Percentiles rank a stretch among this genome's conserved stretches.
Conservation (phyloP, 495 filamentous ascomycete species). For the Cairneyella variabilis region DNA sequence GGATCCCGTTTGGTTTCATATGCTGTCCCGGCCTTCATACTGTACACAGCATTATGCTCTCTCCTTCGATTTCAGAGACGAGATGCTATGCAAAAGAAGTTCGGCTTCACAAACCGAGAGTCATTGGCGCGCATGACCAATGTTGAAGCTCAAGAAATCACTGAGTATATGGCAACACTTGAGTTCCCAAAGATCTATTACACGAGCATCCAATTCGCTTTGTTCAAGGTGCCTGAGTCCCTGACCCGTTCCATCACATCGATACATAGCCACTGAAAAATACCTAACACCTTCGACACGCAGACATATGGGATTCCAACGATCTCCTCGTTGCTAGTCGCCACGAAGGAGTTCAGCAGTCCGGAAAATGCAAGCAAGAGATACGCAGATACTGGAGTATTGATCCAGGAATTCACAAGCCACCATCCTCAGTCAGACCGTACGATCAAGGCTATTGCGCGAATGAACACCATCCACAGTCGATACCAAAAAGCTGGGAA, state of each 20-base stretch:
- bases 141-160: constrained; percentile 55
- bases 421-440: constrained; percentile 44
- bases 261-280: no score
- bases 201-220: constrained; percentile 57
- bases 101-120: constrained; percentile 49
- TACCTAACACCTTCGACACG: no score
- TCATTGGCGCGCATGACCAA: constrained; percentile 60
- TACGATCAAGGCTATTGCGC: constrained; percentile 47
- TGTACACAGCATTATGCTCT: constrained; percentile 3
- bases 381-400: constrained; percentile 57
- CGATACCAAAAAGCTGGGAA: constrained; percentile 54
- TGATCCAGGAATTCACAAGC: constrained; percentile 53
- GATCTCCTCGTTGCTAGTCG: constrained; percentile 53
- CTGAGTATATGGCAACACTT: constrained; percentile 40
- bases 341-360: constrained; percentile 55
- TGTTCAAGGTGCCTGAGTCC: constrained; percentile 49
- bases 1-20: not conserved
- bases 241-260: no score
- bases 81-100: constrained; percentile 40
- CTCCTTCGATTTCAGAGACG: constrained; percentile 48
- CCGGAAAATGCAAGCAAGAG: constrained; percentile 52
- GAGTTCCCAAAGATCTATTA: constrained; percentile 58
- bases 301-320: constrained; percentile 65
- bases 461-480: constrained; percentile 65
- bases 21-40: not conserved